These are phyloP conservation scores for Udeniomyces megalosporus DNA, from an alignment of 768 basidiomycete species.

Conservation along the genomic window DNA sequence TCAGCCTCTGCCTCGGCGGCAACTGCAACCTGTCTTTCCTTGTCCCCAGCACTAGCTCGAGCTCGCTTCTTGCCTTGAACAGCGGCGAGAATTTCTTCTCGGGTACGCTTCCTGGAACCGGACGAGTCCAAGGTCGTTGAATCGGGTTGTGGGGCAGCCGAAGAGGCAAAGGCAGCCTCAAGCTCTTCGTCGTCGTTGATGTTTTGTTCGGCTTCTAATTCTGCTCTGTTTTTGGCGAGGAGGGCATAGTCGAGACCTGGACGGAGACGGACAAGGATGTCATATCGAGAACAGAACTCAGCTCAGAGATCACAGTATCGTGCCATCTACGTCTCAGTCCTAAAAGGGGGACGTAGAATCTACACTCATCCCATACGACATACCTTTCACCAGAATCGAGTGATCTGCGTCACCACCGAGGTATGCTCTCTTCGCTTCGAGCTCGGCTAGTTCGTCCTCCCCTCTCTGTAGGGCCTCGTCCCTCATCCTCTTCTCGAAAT, in stretches of 20 bases:
- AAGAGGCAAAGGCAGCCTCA: slow-evolving; percentile 47
- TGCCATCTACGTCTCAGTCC: neutral
- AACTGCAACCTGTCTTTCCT: no score
- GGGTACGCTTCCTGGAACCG: slow-evolving; percentile 46
- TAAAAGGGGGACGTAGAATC: neutral
- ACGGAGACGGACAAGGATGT: no score
- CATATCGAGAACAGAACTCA: no score
- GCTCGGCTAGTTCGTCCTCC: slow-evolving; percentile 45
- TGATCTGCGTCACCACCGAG: slow-evolving; percentile 75
- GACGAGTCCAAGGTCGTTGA: neutral
- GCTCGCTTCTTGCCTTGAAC: slow-evolving; percentile 47
- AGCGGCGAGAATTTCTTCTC: slow-evolving; percentile 57
- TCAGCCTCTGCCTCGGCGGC: slow-evolving; percentile 17
- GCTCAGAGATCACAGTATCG: neutral
- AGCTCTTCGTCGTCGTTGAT: slow-evolving; percentile 57
- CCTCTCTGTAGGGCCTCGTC: slow-evolving; percentile 27
- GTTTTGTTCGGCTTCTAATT: slow-evolving; percentile 36
- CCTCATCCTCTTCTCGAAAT: slow-evolving; percentile 53
- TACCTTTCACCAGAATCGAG: slow-evolving; percentile 60
- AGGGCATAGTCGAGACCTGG: slow-evolving; percentile 67
- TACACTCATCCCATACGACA: neutral
- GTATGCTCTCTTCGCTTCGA: slow-evolving; percentile 52
- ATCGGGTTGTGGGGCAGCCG: neutral
- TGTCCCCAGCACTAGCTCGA: slow-evolving; percentile 18
- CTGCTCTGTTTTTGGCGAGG: slow-evolving; percentile 66